phyloP scores from a whole-genome alignment of 1,139 yeast species.

The Insectozyma bohioensis region DNA sequence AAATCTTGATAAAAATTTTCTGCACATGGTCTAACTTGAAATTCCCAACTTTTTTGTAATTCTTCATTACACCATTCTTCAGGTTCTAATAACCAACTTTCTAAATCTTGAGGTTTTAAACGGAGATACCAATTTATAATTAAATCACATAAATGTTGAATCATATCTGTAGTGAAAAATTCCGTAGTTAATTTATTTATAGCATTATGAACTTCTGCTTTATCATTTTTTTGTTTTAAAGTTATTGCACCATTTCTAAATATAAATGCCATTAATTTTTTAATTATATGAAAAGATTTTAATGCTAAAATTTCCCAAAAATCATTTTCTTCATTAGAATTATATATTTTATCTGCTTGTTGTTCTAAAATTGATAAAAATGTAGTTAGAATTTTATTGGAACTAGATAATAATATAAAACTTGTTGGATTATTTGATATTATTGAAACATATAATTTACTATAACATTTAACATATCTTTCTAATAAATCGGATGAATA shows the following conservation, averaged over 20 bases:
- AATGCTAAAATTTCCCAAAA: conserved; percentile 80
- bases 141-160: conserved; percentile 61
- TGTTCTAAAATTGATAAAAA: conserved; percentile 59
- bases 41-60: conserved; percentile 76
- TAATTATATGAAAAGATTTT: conserved; percentile 66
- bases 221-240: conserved; percentile 61
- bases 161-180: conserved; percentile 57
- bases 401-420: conserved; percentile 66
- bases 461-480: conserved; percentile 70
- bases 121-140: conserved; percentile 73
- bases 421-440: conserved; percentile 63
- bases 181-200: conserved; percentile 49
- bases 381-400: conserved; percentile 58
- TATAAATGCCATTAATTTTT: conserved; percentile 60
- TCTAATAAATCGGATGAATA: conserved; percentile 60
- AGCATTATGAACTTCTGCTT: conserved; percentile 60
- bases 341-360: conserved; percentile 62
- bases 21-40: conserved; percentile 82
- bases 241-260: conserved; percentile 68
- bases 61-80: conserved; percentile 93
- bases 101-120: conserved; percentile 72
- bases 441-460: conserved; percentile 67
- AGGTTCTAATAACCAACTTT: conserved; percentile 80
- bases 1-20: conserved; percentile 82
- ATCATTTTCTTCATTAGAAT: conserved; percentile 49